Evolutionary conservation across 2,329 filamentous ascomycete genomes (phyloP).

Genomic region (Zelopaecilomyces penicillatus): DNA sequence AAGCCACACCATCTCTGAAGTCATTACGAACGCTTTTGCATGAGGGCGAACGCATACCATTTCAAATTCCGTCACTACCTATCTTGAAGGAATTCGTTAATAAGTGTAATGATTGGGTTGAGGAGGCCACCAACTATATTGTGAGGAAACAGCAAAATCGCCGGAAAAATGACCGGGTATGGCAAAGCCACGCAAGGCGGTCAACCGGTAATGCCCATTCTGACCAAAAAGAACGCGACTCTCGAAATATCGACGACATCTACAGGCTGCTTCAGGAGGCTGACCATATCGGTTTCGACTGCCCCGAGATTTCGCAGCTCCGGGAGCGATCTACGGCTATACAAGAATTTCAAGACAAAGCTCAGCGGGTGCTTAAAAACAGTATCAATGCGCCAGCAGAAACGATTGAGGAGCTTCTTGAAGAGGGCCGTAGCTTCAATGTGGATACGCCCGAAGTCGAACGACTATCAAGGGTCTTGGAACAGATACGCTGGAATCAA

Average conservation of each 20-base stretch:
- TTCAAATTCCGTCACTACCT: conserved; percentile 73
- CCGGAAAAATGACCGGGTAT: conserved; percentile 85
- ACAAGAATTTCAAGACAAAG: conserved; percentile 72
- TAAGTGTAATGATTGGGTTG: conserved; percentile 94
- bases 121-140: conserved; percentile 92
- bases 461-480: conserved; percentile 67
- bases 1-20: conserved; percentile 78
- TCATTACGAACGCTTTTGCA: conserved; percentile 72
- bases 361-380: conserved; percentile 60
- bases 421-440: conserved; percentile 81
- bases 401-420: conserved; percentile 84
- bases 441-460: conserved; percentile 88
- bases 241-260: conserved; percentile 83
- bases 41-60: conserved; percentile 95
- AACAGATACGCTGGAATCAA: conserved; percentile 83
- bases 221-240: conserved; percentile 76
- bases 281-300: conserved; percentile 84
- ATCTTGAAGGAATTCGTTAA: conserved; percentile 85
- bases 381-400: conserved; percentile 54
- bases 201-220: conserved; percentile 45
- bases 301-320: conserved; percentile 78
- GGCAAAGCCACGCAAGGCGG: conserved; percentile 66
- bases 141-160: conserved; percentile 96
- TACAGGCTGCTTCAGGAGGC: conserved; percentile 75
- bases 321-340: conserved; percentile 81